Percentiles rank a stretch among this genome's conserved stretches.
Evolutionary conservation across 1,284 basidiomycete species (phyloP).

Genomic region (Porogramme epimiltina): DNA sequence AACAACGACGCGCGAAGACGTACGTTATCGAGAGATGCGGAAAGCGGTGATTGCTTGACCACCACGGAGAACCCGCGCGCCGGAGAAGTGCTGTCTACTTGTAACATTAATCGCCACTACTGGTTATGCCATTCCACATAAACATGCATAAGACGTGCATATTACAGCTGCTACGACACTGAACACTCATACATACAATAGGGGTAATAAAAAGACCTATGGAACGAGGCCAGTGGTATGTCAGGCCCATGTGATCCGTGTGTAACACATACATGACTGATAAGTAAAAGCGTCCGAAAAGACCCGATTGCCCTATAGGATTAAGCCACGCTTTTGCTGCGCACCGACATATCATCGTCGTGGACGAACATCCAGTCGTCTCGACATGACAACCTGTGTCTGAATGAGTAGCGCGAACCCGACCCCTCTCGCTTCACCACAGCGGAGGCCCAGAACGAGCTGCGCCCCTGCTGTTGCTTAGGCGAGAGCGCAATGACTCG

Average conservation of each 20-base stretch:
- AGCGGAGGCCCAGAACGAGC: neutral
- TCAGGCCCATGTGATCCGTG: too few species aligned
- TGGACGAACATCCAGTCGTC: neutral
- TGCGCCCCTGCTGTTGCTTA: neutral
- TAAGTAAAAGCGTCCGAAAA: neutral
- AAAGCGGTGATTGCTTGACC: conserved; percentile 21
- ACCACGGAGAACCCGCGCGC: too few species aligned
- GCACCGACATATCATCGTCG: neutral
- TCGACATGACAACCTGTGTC: neutral
- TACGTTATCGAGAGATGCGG: conserved; percentile 79
- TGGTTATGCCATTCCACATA: too few species aligned
- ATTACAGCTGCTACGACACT: too few species aligned
- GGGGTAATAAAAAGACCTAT: too few species aligned
- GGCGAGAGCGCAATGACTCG: conserved; percentile 29
- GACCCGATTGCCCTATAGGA: neutral
- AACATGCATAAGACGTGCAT: too few species aligned
- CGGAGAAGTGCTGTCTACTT: neutral
- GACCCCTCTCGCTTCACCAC: neutral
- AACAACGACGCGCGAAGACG: conserved; percentile 75
- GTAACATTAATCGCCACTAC: neutral
- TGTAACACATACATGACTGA: neutral
- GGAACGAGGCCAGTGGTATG: too few species aligned
- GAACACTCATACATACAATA: too few species aligned
- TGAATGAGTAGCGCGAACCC: neutral
- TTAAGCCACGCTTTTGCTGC: neutral